phyloP scores from a whole-genome alignment of 2,329 filamentous ascomycete species.

The Davidsoniella eucalypti region DNA sequence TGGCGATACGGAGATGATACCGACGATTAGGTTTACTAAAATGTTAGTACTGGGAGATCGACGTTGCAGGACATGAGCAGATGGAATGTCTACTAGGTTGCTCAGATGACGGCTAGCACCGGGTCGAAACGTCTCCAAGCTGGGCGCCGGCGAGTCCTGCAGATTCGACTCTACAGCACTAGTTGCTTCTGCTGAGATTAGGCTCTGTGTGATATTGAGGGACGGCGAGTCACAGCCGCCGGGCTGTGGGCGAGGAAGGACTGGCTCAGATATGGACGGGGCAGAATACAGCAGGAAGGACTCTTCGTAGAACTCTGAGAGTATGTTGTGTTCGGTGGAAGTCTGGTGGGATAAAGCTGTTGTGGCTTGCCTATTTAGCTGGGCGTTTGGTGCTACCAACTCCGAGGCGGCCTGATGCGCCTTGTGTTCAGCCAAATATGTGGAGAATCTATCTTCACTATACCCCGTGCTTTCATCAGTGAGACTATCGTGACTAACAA shows the following conservation, averaged over 20 bases:
- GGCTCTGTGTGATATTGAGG: not conserved
- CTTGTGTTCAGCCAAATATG: no score
- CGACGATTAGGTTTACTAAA: conserved; percentile 67
- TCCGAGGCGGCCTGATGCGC: no score
- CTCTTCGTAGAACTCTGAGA: conserved; percentile 2
- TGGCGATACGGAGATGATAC: conserved; percentile 54
- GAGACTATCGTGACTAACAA: no score
- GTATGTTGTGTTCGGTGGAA: not conserved
- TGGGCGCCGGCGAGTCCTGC: conserved; percentile 3
- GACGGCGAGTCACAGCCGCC: not conserved
- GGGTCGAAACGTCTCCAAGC: conserved; percentile 3
- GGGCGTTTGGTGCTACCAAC: no score
- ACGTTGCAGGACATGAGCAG: conserved; percentile 34
- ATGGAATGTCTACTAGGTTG: conserved; percentile 54
- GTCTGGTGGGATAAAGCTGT: no score
- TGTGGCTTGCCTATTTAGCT: no score
- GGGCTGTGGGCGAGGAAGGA: not conserved
- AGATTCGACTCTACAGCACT: not conserved
- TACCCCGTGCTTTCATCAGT: no score
- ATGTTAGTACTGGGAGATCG: conserved; percentile 19
- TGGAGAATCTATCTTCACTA: no score
- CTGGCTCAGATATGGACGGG: not conserved
- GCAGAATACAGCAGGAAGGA: conserved; percentile 1
- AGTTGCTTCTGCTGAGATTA: no score
- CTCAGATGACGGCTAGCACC: conserved; percentile 22